These are phyloP conservation scores for Apiospora phragmitis DNA, from an alignment of 2,329 filamentous ascomycete species.

Conservation along the genomic window DNA sequence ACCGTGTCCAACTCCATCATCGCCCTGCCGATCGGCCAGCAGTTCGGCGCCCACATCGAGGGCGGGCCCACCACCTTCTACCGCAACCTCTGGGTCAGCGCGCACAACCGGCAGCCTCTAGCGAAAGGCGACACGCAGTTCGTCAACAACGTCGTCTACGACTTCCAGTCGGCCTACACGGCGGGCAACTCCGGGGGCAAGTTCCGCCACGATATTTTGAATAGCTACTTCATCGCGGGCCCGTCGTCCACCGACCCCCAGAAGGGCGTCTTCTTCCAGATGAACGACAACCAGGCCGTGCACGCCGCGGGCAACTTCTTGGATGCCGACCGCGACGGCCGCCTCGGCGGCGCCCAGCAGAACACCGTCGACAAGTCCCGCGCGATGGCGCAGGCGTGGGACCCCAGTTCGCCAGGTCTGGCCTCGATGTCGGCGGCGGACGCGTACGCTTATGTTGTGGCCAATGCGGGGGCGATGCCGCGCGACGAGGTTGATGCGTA, in stretches of 20 bases:
- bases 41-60: constrained; percentile 44
- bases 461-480: constrained; percentile 37
- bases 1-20: constrained; percentile 48
- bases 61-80: constrained; percentile 42
- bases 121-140: constrained; percentile 45
- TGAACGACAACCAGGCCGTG: constrained; percentile 41
- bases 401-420: constrained; percentile 19
- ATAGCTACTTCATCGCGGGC: constrained; percentile 46
- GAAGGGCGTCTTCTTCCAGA: constrained; percentile 41
- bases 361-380: constrained; percentile 13
- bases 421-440: constrained; percentile 34
- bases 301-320: constrained; percentile 43
- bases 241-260: constrained; percentile 37
- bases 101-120: constrained; percentile 47
- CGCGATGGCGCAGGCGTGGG: constrained; percentile 19
- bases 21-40: constrained; percentile 43
- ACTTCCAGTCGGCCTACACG: constrained; percentile 41
- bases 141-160: constrained; percentile 47
- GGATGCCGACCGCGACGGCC: constrained; percentile 27
- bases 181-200: constrained; percentile 19
- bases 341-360: constrained; percentile 18
- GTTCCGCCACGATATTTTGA: constrained; percentile 37
- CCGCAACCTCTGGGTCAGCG: constrained; percentile 47
- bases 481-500: constrained; percentile 28
- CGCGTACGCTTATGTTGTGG: constrained; percentile 35